Evolutionary conservation across 257 asterid genomes (phyloP), one percentile per base, ranked within the genome.

Genomic region (Solanum medicagineum): DNA sequence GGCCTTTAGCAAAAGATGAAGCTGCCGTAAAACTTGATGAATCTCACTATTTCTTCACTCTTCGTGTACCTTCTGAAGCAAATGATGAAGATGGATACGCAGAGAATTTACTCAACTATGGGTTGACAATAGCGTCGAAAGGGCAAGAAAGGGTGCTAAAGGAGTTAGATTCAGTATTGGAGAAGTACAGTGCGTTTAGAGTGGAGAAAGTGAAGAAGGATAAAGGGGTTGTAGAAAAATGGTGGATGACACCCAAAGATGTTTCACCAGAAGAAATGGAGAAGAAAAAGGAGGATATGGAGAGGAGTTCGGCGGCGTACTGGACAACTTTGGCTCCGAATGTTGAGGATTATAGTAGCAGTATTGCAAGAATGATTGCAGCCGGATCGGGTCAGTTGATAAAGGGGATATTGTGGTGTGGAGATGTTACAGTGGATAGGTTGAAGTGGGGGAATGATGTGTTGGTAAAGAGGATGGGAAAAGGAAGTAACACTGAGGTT

Each of bases 271-370:
- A 80, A 86, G 99, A 94, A 86, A 89, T 93, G 97, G 89, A 87
- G 71, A 83, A n/a, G 87, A 89, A 83, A 87, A 90, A 88, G 75
- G 93, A 89, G 44, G 90, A 90, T 88, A 87, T 92, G 92, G 99
- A 95, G 93, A 89, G 86, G 90, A 93, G 93, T 62, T 95, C 98
- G 17, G 87, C 96, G 20, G 99, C 97, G 0, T 96, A 94, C 71
- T 96, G 99, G 99, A 95, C 98, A 0, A 92, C 97, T 26, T 74
- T 96, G 73, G 99, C 99, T 8, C 99, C 99, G 9, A 95, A 95
- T 47, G 98, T 96, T 66, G 99, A 96, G 97, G 98, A 96, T 85
- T 96, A 96, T 49, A 92, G 95, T 55, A 88, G 92, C 24, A 84
- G 95, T 4, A 80, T 87, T 1, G 96, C 97, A 19, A 90, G 91